phyloP scores from a whole-genome alignment of 139 green algal species.

The Raphidocelis subcapitata region DNA sequence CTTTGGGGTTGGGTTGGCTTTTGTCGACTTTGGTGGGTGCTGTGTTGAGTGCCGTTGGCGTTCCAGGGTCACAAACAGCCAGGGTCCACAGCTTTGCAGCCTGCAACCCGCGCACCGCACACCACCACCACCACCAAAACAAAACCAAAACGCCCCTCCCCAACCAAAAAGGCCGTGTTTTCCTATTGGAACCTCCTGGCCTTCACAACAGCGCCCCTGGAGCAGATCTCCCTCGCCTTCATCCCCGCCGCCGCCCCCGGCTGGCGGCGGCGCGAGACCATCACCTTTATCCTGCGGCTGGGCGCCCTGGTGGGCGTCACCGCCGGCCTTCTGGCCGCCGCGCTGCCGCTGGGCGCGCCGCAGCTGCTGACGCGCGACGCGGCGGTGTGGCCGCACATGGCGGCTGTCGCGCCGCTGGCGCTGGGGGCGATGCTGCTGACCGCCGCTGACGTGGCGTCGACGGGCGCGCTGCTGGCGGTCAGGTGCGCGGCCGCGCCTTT shows the following conservation, averaged over 20 bases:
- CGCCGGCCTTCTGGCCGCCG: slow-evolving; percentile 22
- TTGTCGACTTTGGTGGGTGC: no score
- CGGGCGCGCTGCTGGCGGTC: slow-evolving; percentile 49
- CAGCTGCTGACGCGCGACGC: slow-evolving; percentile 50
- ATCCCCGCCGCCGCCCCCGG: slow-evolving; percentile 32
- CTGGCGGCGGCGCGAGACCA: slow-evolving; percentile 21
- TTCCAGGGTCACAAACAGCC: no score
- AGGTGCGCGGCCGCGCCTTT: slow-evolving; percentile 5
- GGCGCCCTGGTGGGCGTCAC: slow-evolving; percentile 32
- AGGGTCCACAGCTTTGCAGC: neutral
- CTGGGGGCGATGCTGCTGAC: slow-evolving; percentile 54
- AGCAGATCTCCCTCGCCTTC: slow-evolving; percentile 66
- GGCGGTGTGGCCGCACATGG: slow-evolving; percentile 56
- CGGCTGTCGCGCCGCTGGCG: slow-evolving; percentile 23
- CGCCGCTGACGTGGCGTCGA: slow-evolving; percentile 59
- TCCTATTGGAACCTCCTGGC: slow-evolving; percentile 46
- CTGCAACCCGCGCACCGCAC: neutral
- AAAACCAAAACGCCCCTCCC: no score
- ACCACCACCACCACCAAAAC: no score
- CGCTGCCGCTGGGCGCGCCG: slow-evolving; percentile 35
- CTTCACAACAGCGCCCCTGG: slow-evolving; percentile 59
- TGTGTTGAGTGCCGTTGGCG: no score
- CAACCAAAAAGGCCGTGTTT: slow-evolving; percentile 30
- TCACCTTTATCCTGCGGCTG: slow-evolving; percentile 34
- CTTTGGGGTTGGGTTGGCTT: no score